phyloP scores from a whole-genome alignment of 768 basidiomycete species.

The Russula sp. region DNA sequence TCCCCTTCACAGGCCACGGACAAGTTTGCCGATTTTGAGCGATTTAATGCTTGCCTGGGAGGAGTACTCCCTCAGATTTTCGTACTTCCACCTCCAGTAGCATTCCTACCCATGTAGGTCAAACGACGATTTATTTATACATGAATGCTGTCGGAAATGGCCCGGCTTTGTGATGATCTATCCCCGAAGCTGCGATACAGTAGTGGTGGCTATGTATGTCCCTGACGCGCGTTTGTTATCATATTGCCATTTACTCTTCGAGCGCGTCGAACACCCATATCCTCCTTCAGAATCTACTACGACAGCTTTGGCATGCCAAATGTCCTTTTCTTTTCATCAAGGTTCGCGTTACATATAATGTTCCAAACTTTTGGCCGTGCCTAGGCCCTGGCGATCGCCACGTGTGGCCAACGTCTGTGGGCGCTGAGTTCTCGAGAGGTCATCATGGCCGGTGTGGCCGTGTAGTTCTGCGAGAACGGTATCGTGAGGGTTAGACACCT shows the following conservation, averaged over 20 bases:
- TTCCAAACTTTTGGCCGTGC: too few species aligned
- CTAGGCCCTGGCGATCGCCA: too few species aligned
- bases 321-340: too few species aligned
- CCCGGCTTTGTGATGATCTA: neutral
- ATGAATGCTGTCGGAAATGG: neutral
- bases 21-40: conserved; percentile 42
- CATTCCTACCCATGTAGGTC: neutral
- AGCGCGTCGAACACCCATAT: neutral
- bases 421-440: too few species aligned
- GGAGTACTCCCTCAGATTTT: neutral
- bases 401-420: too few species aligned
- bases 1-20: conserved; percentile 41
- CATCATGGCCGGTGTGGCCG: too few species aligned
- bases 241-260: neutral
- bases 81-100: neutral
- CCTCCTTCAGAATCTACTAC: neutral
- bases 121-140: neutral
- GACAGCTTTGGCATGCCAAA: neutral
- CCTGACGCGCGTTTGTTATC: neutral
- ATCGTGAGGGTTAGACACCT: too few species aligned
- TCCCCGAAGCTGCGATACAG: neutral
- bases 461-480: too few species aligned
- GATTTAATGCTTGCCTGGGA: neutral
- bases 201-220: neutral
- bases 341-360: too few species aligned